These are phyloP conservation scores for Phytophthora sp. DNA, from an alignment of 352 stramenopile genomes.

Conservation along the genomic window DNA sequence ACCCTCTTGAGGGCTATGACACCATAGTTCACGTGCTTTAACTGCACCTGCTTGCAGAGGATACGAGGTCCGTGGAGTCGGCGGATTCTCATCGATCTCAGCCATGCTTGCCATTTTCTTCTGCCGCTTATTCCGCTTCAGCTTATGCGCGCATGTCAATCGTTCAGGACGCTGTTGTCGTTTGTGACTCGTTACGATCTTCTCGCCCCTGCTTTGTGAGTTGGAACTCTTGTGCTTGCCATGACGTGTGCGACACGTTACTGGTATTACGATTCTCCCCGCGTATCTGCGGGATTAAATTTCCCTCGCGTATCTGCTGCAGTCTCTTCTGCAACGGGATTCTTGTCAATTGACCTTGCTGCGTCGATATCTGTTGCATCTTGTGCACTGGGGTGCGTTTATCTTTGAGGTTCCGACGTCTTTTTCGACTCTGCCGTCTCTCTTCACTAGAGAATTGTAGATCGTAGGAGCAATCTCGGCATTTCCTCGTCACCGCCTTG, in stretches of 20 bases:
- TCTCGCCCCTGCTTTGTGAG: too few relatives aligned
- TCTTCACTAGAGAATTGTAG: not conserved
- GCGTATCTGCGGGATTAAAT: not conserved
- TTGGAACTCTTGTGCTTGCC: not conserved
- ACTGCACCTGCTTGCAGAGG: not conserved
- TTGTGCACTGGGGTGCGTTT: not conserved
- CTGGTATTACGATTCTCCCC: not conserved
- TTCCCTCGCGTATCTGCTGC: not conserved
- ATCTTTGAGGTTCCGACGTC: not conserved
- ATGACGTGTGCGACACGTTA: not conserved
- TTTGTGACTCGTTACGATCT: too few relatives aligned
- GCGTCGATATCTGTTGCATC: not conserved
- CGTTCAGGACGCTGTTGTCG: not conserved
- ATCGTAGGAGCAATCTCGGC: not conserved
- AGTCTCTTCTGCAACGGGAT: not conserved
- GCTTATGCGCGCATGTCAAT: not conserved
- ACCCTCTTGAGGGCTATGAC: not conserved
- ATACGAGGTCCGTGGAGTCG: slow-evolving; percentile 30
- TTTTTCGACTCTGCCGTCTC: not conserved
- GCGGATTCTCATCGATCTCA: slow-evolving; percentile 7
- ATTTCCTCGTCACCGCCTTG: not conserved
- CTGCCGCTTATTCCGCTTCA: not conserved
- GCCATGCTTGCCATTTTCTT: not conserved
- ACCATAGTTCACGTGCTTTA: not conserved
- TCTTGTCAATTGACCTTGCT: not conserved